These are phyloP conservation scores for Podila epigama DNA, from an alignment of 192 early-diverging fungal species.

Conservation along the genomic window DNA sequence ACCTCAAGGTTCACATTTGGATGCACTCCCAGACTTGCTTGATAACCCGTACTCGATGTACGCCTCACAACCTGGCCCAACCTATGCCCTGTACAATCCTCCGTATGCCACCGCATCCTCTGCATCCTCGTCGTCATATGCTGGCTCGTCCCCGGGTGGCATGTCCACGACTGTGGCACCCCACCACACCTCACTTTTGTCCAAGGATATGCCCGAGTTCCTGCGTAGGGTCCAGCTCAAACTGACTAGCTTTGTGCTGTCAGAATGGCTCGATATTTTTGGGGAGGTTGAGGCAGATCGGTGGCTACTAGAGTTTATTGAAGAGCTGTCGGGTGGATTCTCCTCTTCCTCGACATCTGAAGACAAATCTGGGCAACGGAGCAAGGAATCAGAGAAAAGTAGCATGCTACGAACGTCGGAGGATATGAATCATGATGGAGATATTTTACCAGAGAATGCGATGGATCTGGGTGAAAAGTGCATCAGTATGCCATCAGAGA, in stretches of 20 bases:
- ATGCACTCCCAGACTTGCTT: constrained; percentile 1
- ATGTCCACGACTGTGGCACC: constrained; percentile 19
- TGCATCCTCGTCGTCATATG: constrained; percentile 16
- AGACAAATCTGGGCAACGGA: too few species aligned
- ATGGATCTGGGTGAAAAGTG: constrained; percentile 22
- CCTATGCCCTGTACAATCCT: constrained; percentile 37
- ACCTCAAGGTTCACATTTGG: not conserved
- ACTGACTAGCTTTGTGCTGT: constrained; percentile 49
- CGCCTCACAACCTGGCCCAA: constrained; percentile 19
- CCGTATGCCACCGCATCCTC: constrained; percentile 27
- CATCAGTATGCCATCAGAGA: not conserved
- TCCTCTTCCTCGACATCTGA: too few species aligned
- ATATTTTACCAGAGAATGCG: constrained; percentile 11
- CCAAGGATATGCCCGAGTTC: constrained; percentile 49
- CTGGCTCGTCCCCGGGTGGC: constrained; percentile 12
- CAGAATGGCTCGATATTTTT: constrained; percentile 44
- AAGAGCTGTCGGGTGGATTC: constrained; percentile 12
- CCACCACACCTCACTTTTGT: constrained; percentile 14
- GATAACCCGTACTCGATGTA: constrained; percentile 36
- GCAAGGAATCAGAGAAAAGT: not conserved
- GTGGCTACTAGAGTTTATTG: constrained; percentile 51
- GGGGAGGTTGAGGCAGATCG: constrained; percentile 49
- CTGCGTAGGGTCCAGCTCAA: constrained; percentile 29
- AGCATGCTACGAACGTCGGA: not conserved
- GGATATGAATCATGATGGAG: constrained; percentile 18